Base-by-base conservation (phyloP, 2,329 filamentous ascomycete species). In the Hypoxylon sp. region DNA sequence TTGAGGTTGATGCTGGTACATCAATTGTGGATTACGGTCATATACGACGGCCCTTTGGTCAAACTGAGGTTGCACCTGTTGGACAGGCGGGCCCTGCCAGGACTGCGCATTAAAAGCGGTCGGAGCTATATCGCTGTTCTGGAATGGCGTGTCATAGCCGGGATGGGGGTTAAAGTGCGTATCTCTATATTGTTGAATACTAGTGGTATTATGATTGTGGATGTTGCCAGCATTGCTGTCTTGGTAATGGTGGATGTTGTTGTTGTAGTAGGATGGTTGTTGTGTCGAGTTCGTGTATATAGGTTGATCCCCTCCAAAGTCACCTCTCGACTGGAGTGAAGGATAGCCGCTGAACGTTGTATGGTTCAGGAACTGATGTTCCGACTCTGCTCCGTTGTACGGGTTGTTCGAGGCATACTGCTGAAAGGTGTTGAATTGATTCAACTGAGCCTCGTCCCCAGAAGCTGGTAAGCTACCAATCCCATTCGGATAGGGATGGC, bases 41-140 rank as follows among this genome's bases (percentile, higher is more conserved):
- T 53, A 54, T 51, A 65, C 45, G 3, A 61, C 21, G 4, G 52
- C 8, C 16, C 48, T 23, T 21, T 60, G 47, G 19, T 23, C 30
- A 19, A 53, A 64, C 21, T 65, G 52, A 1, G 32, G 6, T 19
- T 46, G 51, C 6, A 46, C 43, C 21, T 48, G 61, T 32, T 61
- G 65, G 25, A 58, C 30, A 16, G 43, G 52, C 27, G 53, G 16
- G 1, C 27, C 41, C 19, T 64, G 61, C 65, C 65, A 67, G 6
- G 43, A 9, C 19, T 58, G 56, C 0, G 54, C 16, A 29, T 41
- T 29, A 14, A 60, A 67, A 12, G 46, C 3, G 37, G 14, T 64
- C 2, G 61, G 56, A 8, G 16, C 16, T 11, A 34, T 53, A 12
- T 16, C 57, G 47, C 9, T 41, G 23, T 37, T 48, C 11, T 65